Evolutionary conservation across 2,329 filamentous ascomycete species (phyloP), one percentile per base, ranked within the genome.

Genomic region (Atkinsonella hypoxylon): DNA sequence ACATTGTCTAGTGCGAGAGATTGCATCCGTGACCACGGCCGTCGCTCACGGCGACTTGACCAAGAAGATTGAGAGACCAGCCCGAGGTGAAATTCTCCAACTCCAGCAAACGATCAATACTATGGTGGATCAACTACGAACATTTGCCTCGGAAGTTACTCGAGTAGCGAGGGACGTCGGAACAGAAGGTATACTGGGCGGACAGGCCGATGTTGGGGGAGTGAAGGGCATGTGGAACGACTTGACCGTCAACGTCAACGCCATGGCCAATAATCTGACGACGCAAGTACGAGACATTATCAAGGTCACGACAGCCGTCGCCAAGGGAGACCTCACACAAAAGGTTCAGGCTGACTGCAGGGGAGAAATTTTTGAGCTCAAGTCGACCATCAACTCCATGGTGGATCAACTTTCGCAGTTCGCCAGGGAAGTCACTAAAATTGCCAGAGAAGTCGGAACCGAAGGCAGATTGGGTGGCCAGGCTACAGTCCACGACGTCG

Each of bases 371-470:
- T 86, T 83, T 64, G 89, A 87, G 72, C 85, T 98, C 63, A 98
- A 98, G 70, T 90, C 89, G 53, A 97, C 93, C 45, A 98, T 97
- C 74, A 98, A 98, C 70, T 93, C 87, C 65, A 98, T 98, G 91
- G 91, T 98, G 58, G 93, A 96, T 66, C 93, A 96, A 67, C 75
- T 98, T 52, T 89, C 95, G 63, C 90, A 96, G 64, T 97, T 97
- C 64, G 93, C 93, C 10, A 87, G 89, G 63, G 91, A 97, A 71
- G 93, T 98, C 60, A 97, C 91, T 38, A 94, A 93, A 68, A 87
- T 98, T 62, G 91, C 91, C 38, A 85, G 89, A 65, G 91, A 97
- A 69, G 93, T 97, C 75, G 91, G 91, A 54, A 97, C 93, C 1
- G 91, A 98, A 67, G 91, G 91, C 60, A 83, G 89, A 55, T 78